Evolutionary conservation across 2,329 filamentous ascomycete genomes (phyloP).

Genomic region (Ophiostoma tasmaniense): DNA sequence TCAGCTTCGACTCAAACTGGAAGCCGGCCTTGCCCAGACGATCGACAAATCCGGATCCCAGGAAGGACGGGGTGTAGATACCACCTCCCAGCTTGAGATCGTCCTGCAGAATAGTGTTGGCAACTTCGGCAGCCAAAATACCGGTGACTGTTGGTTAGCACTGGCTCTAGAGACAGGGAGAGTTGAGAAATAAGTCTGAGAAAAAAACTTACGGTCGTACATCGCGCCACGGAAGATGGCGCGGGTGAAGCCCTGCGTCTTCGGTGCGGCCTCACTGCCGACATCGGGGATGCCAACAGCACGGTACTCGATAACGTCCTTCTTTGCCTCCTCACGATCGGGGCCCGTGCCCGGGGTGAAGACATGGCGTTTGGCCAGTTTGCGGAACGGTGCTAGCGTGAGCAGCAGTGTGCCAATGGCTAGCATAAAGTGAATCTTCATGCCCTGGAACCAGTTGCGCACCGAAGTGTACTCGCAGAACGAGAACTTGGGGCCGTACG

Average conservation of each 20-base stretch:
- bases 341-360: constrained; percentile 49
- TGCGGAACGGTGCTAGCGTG: constrained; percentile 37
- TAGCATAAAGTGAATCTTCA: constrained; percentile 42
- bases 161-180: background rate
- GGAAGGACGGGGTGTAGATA: constrained; percentile 61
- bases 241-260: constrained; percentile 46
- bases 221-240: constrained; percentile 51
- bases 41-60: constrained; percentile 60
- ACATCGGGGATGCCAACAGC: constrained; percentile 55
- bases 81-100: constrained; percentile 54
- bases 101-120: constrained; percentile 56
- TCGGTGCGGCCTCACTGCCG: constrained; percentile 22
- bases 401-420: constrained; percentile 35
- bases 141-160: constrained; percentile 48
- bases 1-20: constrained; percentile 46
- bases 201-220: constrained; percentile 50
- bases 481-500: constrained; percentile 54
- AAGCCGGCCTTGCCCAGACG: constrained; percentile 53
- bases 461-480: constrained; percentile 48
- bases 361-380: constrained; percentile 36
- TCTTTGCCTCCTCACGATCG: constrained; percentile 42
- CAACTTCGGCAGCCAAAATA: constrained; percentile 54
- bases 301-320: constrained; percentile 55
- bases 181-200: no score
- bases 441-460: constrained; percentile 41